Base-by-base conservation (phyloP, 2,329 filamentous ascomycete species). In the Arthrocladium fulminans region DNA sequence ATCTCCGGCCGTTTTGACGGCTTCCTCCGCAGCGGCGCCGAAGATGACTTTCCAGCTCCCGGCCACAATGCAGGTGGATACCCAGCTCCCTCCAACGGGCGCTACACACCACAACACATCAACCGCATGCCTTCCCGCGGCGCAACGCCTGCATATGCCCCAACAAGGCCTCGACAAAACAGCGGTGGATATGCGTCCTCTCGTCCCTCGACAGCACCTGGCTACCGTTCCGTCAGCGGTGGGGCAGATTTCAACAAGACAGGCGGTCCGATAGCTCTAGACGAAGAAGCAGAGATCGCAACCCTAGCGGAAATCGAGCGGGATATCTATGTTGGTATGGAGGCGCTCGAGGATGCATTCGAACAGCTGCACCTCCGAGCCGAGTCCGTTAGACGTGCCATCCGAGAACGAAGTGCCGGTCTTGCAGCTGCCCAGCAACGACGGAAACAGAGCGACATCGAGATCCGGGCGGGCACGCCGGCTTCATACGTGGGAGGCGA, bases 1-100 rank as follows among this genome's bases (percentile, higher is more conserved):
- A 87, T 84, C 3, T 96, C 90, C 0, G 90, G 90, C 23, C 84
- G 90, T 23, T 97, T 97, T 59, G 89, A 96, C 61, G 90, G 90
- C 3, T 97, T 97, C 67, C 74, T 96, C 17, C 94, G 90, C 80
- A 94, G 88, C 38, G 90, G 90, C 19, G 88, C 87, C 5, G 89
- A 96, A 55, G 72, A 76, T 61, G 8, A 59, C 67, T 23, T 25
- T 4, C 53, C 58, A 38, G 24, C n/a, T 42, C 19, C 47, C 47
- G 7, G 50, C n/a, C 13, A 51, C 7, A 29, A 29, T 13, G 7
- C 27, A 29, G 27, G 27, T 13, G 13, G 27, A 7, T 29, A 29
- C 27, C 7, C 7, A 19, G 27, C 20, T 13, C 34, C 41, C 19
- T 42, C 62, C 13, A 63, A 65, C 10, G 60, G 69, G 39, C 49